These are phyloP conservation scores for Sporobolus alterniflorus DNA, from an alignment of 202 grass and related monocot species.

Conservation along the genomic window DNA sequence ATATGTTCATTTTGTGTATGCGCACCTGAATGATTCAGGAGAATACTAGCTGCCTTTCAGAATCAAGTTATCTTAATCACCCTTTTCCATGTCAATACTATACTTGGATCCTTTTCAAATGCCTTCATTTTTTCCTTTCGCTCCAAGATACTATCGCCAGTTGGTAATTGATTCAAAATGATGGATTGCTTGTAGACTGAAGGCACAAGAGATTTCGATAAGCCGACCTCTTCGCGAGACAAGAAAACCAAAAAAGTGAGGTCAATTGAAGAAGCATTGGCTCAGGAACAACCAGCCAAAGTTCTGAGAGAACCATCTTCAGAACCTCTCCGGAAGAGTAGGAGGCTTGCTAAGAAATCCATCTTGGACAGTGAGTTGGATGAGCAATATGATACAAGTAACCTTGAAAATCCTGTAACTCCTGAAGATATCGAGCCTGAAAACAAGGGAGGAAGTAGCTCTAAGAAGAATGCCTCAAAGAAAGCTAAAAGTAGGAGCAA, in stretches of 20 bases:
- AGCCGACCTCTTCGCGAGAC: conserved; percentile 28
- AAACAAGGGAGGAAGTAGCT: conserved; percentile 45
- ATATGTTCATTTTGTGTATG: not conserved
- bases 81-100: not conserved
- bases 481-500: conserved; percentile 46
- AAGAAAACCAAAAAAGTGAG: conserved; percentile 49
- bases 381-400: conserved; percentile 54
- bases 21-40: not conserved
- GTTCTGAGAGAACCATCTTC: conserved; percentile 47
- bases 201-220: conserved; percentile 37
- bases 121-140: not conserved
- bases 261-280: conserved; percentile 37
- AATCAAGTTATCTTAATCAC: not conserved
- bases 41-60: not conserved
- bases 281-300: conserved; percentile 38
- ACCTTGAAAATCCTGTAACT: conserved; percentile 59
- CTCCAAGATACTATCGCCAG: not conserved
- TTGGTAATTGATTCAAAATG: conserved; percentile 32
- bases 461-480: conserved; percentile 71
- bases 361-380: conserved; percentile 56
- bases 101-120: not conserved
- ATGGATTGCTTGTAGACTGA: conserved; percentile 35
- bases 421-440: conserved; percentile 46
- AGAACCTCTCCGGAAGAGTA: conserved; percentile 85
- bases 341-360: conserved; percentile 79